phyloP scores from a whole-genome alignment of 495 filamentous ascomycete species.

The Hypomontagnella submonticulosa region DNA sequence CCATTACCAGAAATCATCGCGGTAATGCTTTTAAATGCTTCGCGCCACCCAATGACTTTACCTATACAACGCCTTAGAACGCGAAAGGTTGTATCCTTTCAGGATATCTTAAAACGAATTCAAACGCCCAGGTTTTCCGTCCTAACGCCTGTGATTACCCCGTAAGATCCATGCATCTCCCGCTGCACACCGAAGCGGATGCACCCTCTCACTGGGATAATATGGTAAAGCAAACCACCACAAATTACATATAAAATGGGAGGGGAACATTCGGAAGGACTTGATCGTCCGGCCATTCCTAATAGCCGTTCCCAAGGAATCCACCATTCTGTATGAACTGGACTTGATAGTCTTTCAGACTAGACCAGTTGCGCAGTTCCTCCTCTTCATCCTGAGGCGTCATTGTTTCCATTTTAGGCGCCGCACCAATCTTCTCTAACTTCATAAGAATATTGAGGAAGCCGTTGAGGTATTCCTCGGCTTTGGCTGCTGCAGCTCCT shows the following conservation, averaged over 20 bases:
- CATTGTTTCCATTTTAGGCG: slow-evolving; percentile 44
- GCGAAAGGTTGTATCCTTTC: no score
- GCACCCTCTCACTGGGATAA: no score
- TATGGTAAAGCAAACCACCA: not conserved
- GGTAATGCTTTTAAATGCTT: no score
- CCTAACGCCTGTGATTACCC: no score
- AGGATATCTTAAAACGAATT: no score
- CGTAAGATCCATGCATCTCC: no score
- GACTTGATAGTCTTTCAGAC: slow-evolving; percentile 76
- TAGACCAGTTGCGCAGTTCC: slow-evolving; percentile 77
- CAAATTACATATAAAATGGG: not conserved
- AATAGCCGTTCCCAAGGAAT: slow-evolving; percentile 47
- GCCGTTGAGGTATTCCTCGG: slow-evolving; percentile 71
- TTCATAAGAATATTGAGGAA: slow-evolving; percentile 78
- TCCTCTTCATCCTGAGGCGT: slow-evolving; percentile 72
- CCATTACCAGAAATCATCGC: no score
- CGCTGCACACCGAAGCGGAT: no score
- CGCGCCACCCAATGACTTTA: no score
- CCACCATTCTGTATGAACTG: slow-evolving; percentile 75
- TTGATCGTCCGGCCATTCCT: not conserved
- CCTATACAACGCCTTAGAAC: no score
- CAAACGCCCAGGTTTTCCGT: no score
- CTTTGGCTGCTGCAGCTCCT: slow-evolving; percentile 64
- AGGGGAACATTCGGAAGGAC: not conserved
- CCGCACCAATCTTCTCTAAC: slow-evolving; percentile 66